Evolutionary conservation across 495 filamentous ascomycete species (phyloP).

Genomic region (Lasiosphaeriaceae sp.): DNA sequence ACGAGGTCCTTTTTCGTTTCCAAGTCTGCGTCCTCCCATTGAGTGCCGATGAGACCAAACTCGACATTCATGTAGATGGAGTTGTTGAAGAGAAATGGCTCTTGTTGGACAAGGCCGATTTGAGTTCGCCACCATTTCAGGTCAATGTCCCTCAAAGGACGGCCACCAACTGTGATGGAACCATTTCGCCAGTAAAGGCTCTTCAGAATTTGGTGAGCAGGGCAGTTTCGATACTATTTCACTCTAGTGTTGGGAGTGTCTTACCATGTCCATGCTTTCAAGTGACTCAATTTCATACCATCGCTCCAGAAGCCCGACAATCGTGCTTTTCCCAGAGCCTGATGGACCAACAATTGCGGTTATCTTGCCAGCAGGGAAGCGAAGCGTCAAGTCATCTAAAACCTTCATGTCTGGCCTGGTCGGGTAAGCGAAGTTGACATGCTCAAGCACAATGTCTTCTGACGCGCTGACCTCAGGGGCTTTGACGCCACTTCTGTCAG

Average conservation of each 20-base stretch:
- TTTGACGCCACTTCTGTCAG: slow-evolving; percentile 42
- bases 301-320: slow-evolving; percentile 59
- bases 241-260: slow-evolving; percentile 7
- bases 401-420: slow-evolving; percentile 57
- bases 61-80: slow-evolving; percentile 64
- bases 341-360: slow-evolving; percentile 82
- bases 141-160: slow-evolving; percentile 50
- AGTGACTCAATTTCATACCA: slow-evolving; percentile 56
- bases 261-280: slow-evolving; percentile 47
- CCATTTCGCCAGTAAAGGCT: slow-evolving; percentile 45
- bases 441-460: slow-evolving; percentile 54
- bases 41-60: slow-evolving; percentile 60
- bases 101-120: slow-evolving; percentile 66
- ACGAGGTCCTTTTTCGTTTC: slow-evolving; percentile 52
- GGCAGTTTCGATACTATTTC: slow-evolving; percentile 6
- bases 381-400: slow-evolving; percentile 48
- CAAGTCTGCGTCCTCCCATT: slow-evolving; percentile 50
- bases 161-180: slow-evolving; percentile 47
- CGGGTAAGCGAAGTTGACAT: slow-evolving; percentile 64
- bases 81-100: slow-evolving; percentile 67
- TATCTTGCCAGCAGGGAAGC: slow-evolving; percentile 70
- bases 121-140: slow-evolving; percentile 61
- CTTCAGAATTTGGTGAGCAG: slow-evolving; percentile 16
- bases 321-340: slow-evolving; percentile 67
- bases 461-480: slow-evolving; percentile 41